phyloP scores from a whole-genome alignment of 192 early-diverging fungal species.

The Coemansia sp. region DNA sequence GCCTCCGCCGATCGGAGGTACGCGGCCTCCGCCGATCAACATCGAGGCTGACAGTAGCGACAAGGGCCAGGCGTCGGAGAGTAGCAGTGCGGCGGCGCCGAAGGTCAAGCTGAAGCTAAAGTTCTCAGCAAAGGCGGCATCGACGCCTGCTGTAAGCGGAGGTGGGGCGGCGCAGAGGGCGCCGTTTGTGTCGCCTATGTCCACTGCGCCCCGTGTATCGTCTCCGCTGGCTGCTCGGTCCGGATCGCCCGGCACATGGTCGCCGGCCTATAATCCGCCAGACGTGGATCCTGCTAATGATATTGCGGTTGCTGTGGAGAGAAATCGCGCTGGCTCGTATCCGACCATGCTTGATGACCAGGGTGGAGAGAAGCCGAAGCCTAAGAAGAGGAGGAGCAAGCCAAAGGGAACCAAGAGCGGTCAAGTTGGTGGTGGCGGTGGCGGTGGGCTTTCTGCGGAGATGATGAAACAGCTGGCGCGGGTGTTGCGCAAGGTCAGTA shows the following conservation, averaged over 20 bases:
- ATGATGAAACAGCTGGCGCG: slow-evolving; percentile 28
- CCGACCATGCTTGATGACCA: neutral
- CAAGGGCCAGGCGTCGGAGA: neutral
- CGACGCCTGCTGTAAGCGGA: slow-evolving; percentile 1
- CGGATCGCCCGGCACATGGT: slow-evolving; percentile 8
- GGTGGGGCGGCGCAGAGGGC: no score
- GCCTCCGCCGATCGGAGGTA: slow-evolving; percentile 34
- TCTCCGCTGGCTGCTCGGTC: slow-evolving; percentile 20
- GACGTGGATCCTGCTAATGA: slow-evolving; percentile 1
- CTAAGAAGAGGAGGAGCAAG: neutral
- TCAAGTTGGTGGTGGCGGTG: no score
- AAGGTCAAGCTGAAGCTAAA: slow-evolving; percentile 51
- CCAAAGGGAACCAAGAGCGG: neutral
- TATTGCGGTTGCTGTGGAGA: neutral
- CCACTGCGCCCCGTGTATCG: slow-evolving; percentile 28
- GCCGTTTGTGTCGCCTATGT: slow-evolving; percentile 17
- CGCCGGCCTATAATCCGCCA: slow-evolving; percentile 12
- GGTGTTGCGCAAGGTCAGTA: slow-evolving; percentile 49
- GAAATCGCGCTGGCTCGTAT: neutral
- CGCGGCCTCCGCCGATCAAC: slow-evolving; percentile 30
- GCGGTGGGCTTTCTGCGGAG: slow-evolving; percentile 9
- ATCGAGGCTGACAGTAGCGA: neutral
- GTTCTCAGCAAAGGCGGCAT: slow-evolving; percentile 2
- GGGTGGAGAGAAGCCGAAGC: neutral
- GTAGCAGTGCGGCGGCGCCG: slow-evolving; percentile 8